Conservation (phyloP, 1,284 basidiomycete genomes). For the Laetiporus sulphureus region DNA sequence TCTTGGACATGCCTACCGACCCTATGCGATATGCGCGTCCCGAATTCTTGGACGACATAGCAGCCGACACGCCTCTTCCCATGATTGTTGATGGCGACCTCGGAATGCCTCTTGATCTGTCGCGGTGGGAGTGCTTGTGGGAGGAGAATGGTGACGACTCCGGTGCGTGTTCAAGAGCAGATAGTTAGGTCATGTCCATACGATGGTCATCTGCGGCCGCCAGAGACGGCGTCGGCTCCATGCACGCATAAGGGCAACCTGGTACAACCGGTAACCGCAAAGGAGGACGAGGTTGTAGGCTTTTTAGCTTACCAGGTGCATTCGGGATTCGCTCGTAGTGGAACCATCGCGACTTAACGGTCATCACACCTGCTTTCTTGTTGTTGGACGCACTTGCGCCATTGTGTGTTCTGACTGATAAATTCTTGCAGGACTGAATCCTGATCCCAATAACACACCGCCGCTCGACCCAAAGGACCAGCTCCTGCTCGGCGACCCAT, state of each 20-base stretch:
- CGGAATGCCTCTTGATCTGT: conserved; percentile 89
- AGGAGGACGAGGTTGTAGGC: no score
- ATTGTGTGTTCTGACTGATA: background rate
- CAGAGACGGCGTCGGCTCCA: no score
- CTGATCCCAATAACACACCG: conserved; percentile 53
- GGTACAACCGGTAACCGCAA: no score
- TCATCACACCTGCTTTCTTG: no score
- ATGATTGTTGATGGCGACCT: conserved; percentile 94
- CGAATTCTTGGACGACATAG: conserved; percentile 76
- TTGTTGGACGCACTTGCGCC: background rate
- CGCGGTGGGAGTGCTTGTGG: conserved; percentile 78
- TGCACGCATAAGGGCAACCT: no score
- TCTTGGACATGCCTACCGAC: conserved; percentile 83
- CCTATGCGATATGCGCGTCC: conserved; percentile 81
- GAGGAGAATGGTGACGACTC: conserved; percentile 68
- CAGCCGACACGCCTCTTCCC: conserved; percentile 75
- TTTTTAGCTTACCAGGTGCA: no score
- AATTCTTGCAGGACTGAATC: conserved; percentile 50
- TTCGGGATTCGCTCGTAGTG: no score
- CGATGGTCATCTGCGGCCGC: no score
- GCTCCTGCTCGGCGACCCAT: conserved; percentile 56
- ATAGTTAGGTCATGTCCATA: background rate
- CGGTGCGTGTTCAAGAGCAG: conserved; percentile 36
- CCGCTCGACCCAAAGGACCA: conserved; percentile 68
- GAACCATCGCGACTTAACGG: no score